Percentiles rank a stretch among this genome's conserved stretches.
These are phyloP conservation scores for Aspergillus candidus DNA, from an alignment of 2,329 filamentous ascomycete genomes.

Conservation along the genomic window DNA sequence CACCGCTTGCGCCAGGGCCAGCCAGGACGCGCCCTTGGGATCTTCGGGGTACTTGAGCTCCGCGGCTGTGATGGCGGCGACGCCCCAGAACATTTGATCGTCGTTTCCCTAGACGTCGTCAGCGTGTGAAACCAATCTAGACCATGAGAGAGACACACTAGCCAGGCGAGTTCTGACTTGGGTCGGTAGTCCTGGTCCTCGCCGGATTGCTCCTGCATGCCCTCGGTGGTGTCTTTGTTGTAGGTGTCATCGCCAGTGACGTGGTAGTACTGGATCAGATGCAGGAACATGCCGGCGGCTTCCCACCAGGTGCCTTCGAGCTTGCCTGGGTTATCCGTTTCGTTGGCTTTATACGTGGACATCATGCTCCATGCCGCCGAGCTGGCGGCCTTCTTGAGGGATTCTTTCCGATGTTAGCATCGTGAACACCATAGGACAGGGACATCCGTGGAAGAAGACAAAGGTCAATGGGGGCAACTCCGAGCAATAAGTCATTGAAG, in stretches of 20 bases:
- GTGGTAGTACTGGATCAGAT: constrained; percentile 74
- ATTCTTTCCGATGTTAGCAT: background rate
- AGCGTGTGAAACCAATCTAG: constrained; percentile 45
- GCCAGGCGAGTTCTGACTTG: constrained; percentile 26
- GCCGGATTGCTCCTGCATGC: constrained; percentile 59
- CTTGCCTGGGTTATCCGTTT: constrained; percentile 15
- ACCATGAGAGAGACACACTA: constrained; percentile 2
- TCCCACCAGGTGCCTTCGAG: constrained; percentile 48
- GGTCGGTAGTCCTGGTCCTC: constrained; percentile 57
- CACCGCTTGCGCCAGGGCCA: constrained; percentile 4
- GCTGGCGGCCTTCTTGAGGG: constrained; percentile 4
- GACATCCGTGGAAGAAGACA: too few species aligned
- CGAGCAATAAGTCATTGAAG: too few species aligned
- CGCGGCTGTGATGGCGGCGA: constrained; percentile 68
- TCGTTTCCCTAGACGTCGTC: constrained; percentile 24
- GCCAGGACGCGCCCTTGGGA: constrained; percentile 4
- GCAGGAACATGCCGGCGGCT: constrained; percentile 59
- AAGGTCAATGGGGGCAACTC: too few species aligned
- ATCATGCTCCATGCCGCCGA: constrained; percentile 6
- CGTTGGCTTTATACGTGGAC: constrained; percentile 5
- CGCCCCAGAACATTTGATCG: constrained; percentile 63
- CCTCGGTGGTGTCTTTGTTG: constrained; percentile 61
- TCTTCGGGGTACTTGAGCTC: constrained; percentile 64
- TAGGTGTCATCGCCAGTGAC: constrained; percentile 66
- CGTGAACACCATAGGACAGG: too few species aligned